These are phyloP conservation scores for Debaryomyces hansenii DNA, from an alignment of 805 yeast species.

Conservation along the genomic window DNA sequence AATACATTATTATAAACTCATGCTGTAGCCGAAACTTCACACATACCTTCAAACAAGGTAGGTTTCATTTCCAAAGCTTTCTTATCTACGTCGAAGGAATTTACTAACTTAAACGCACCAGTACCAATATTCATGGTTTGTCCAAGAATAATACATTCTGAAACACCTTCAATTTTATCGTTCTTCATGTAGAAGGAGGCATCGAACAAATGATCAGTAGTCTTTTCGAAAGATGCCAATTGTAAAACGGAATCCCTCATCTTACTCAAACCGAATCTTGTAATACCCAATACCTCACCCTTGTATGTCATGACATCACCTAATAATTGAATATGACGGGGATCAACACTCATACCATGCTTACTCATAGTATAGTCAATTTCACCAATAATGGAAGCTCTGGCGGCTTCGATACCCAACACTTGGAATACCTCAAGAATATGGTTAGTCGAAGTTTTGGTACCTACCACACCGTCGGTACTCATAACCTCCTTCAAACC, in stretches of 20 bases:
- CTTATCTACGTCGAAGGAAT: conserved; percentile 48
- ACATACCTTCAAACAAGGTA: conserved; percentile 48
- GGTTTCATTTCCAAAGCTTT: conserved; percentile 43
- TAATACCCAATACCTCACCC: conserved; percentile 97
- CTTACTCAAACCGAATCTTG: conserved; percentile 95
- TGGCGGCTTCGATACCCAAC: conserved; percentile 96
- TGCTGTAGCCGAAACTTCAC: conserved; percentile 17
- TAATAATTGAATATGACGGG: conserved; percentile 94
- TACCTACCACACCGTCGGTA: conserved; percentile 93
- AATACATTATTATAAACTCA: conserved; percentile 4
- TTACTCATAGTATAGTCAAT: conserved; percentile 97
- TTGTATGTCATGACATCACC: conserved; percentile 99
- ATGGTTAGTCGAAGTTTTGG: conserved; percentile 87
- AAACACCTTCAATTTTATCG: conserved; percentile 94
- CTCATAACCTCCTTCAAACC: conserved; percentile 96
- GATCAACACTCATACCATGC: conserved; percentile 99
- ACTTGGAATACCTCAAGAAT: conserved; percentile 85
- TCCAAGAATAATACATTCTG: conserved; percentile 95
- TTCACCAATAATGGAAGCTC: conserved; percentile 88
- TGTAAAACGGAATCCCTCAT: conserved; percentile 98
- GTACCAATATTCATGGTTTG: conserved; percentile 98
- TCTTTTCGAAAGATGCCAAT: conserved; percentile 95
- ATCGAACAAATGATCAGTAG: conserved; percentile 96
- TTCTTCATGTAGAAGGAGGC: conserved; percentile 98
- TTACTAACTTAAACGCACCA: conserved; percentile 87